A percentile compares a stretch with the other conserved stretches of the same genome.
Conservation (phyloP, 805 yeast species). For the Saccharomycopsis amapae region DNA sequence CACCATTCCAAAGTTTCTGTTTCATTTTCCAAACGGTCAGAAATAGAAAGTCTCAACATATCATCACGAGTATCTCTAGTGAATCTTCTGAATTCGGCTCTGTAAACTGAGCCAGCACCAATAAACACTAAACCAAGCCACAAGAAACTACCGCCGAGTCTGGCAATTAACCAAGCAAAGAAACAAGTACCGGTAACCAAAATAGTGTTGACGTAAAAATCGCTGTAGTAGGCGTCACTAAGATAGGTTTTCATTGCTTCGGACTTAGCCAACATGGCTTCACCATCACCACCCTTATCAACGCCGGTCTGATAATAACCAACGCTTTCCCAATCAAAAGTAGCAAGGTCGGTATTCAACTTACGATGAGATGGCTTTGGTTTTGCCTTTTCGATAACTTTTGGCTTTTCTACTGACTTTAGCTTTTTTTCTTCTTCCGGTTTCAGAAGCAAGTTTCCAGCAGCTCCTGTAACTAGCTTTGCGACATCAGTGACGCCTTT, state of each 20-base stretch:
- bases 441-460: conserved; percentile 5
- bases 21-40: conserved; percentile 53
- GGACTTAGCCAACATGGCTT: conserved; percentile 26
- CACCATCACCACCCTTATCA: conserved; percentile 14
- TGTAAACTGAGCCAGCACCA: conserved; percentile 58
- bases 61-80: conserved; percentile 71
- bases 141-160: conserved; percentile 57
- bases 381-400: background rate
- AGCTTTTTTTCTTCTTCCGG: background rate
- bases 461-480: no score
- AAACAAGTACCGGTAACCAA: conserved; percentile 63
- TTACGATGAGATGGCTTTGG: conserved; percentile 5
- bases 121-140: conserved; percentile 53
- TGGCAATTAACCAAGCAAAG: conserved; percentile 62
- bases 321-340: conserved; percentile 20
- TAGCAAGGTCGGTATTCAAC: conserved; percentile 17
- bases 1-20: conserved; percentile 78
- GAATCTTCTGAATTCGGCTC: conserved; percentile 68
- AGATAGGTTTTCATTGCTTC: conserved; percentile 50
- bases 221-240: conserved; percentile 61
- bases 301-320: conserved; percentile 10
- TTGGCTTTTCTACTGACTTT: background rate
- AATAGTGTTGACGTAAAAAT: conserved; percentile 64
- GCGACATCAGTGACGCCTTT: background rate
- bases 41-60: conserved; percentile 56